Base-by-base conservation (phyloP, 306 rosid species). In the Quercus berberidifolia region DNA sequence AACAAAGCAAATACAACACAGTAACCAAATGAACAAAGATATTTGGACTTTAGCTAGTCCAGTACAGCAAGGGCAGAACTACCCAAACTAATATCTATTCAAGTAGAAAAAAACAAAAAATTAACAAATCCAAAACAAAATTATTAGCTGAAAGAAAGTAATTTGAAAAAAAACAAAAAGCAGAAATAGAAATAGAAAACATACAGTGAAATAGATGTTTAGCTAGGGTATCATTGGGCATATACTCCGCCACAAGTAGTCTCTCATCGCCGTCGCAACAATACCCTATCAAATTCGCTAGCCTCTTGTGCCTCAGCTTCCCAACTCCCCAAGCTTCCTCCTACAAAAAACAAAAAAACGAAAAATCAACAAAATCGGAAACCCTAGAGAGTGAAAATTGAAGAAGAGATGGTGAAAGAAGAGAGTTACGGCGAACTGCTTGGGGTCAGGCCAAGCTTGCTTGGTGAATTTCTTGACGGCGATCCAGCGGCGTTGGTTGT, bases 261-360 rank as follows among this genome's bases (percentile, higher is more conserved):
- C 95, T 87, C 85, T 92, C 94, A 64, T 90, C 93, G 20, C 91
- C 94, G 54, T 92, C 94, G 80, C 94, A 92, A 86, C 97, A 92
- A 80, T 90, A 89, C n/a, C 97, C 97, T 59, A 92, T 89, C 81
- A 92, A 87, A 90, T 92, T 90, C 9, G 91, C 94, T 26, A 92
- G 85, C 85, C 83, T 87, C 51, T 77, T 81, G 83, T 92, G 88
- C 74, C 97, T 83, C 72, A 89, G 82, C 79, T 87, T 87, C 76
- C 97, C 92, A 26, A 92, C 94, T 51, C 93, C 92, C 76, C 77
- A 74, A 65, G 97, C 97, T 82, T 92, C 97, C 19, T 92, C 94
- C 97, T 92, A 70, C 74, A 35, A 23, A n/a, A 7, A 69, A n/a
- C 73, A 54, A 54, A 69, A 71, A 46, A 30, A 14, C 3, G 54